Percentiles rank a stretch among this genome's conserved stretches.
Evolutionary conservation across 371 early-diverging fungal species (phyloP).

Genomic region (Umbelopsis sp.): DNA sequence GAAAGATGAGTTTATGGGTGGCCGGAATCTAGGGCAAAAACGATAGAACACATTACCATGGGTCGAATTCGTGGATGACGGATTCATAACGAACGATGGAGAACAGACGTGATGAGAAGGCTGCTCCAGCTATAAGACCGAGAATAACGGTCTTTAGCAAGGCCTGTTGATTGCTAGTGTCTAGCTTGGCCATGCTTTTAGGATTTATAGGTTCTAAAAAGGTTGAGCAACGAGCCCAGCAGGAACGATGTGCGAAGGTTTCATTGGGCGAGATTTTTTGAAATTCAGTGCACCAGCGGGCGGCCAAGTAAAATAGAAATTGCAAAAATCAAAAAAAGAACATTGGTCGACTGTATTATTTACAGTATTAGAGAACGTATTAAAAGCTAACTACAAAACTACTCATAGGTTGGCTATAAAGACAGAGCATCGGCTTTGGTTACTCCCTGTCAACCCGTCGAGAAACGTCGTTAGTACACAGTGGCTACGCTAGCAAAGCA

Average conservation of each 20-base stretch:
- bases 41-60: slow-evolving; percentile 64
- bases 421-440: not conserved
- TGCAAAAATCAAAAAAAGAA: too few species aligned
- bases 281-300: not conserved
- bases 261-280: slow-evolving; percentile 15
- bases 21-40: not conserved
- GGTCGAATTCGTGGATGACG: slow-evolving; percentile 99
- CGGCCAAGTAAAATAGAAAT: too few species aligned
- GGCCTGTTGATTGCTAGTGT: slow-evolving; percentile 58
- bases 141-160: slow-evolving; percentile 77
- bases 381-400: not conserved
- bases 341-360: too few species aligned
- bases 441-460: not conserved
- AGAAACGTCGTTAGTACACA: not conserved
- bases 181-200: slow-evolving; percentile 46
- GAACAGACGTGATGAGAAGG: slow-evolving; percentile 93
- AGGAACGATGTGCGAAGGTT: slow-evolving; percentile 13
- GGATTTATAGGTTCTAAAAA: not conserved
- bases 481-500: not conserved
- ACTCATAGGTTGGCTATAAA: not conserved
- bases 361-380: not conserved
- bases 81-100: slow-evolving; percentile 95
- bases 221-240: not conserved
- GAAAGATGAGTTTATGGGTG: not conserved
- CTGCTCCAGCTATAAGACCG: slow-evolving; percentile 83